Evolutionary conservation across 2,329 filamentous ascomycete genomes (phyloP), one percentile per base, ranked within the genome.

Genomic region (Scedosporium apiospermum): DNA sequence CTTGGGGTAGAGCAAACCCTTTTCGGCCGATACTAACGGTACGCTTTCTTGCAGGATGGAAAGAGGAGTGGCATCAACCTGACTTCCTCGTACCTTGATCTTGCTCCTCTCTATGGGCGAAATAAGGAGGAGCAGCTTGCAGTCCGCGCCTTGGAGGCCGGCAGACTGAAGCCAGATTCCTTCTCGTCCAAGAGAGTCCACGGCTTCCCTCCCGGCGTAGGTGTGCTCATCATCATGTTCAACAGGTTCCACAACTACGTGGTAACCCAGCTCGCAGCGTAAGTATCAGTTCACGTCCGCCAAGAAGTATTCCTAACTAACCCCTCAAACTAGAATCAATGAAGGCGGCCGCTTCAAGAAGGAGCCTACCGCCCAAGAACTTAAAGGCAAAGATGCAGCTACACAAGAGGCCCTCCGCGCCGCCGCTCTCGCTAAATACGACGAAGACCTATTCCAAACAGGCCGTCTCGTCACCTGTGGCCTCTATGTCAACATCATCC

Each of bases 111-210:
- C n/a, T 84, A 84, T 64, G 81, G 81, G 7, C 80, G 78, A 64
- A 80, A 78, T 61, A 75, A 78, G 66, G 68, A 71, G 1, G 80
- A 83, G 65, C 80, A 83, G 65, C 74, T 80, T 63, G 65, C 65
- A 5, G 80, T 84, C 72, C 72, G 81, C 21, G 81, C 79, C 0
- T 74, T 74, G 63, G 70, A 75, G 10, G 76, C 81, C 53, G 81
- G 81, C 57, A 80, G 78, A 66, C 73, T 83, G 64, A 82, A 82
- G 68, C 79, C 79, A 1, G 81, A 84, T 64, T 79, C 77, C 67
- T 84, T 84, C 66, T 79, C 80, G 0, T 80, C 82, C 65, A 76
- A 75, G 23, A 74, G 80, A 26, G 71, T 83, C 4, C 69, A 82
- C 6, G 77, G 76, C 23, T 81, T 82, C 63, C 81, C 81, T 38